Evolutionary conservation across 2,329 filamentous ascomycete species (phyloP).

Genomic region (Huntiella moniliformis): DNA sequence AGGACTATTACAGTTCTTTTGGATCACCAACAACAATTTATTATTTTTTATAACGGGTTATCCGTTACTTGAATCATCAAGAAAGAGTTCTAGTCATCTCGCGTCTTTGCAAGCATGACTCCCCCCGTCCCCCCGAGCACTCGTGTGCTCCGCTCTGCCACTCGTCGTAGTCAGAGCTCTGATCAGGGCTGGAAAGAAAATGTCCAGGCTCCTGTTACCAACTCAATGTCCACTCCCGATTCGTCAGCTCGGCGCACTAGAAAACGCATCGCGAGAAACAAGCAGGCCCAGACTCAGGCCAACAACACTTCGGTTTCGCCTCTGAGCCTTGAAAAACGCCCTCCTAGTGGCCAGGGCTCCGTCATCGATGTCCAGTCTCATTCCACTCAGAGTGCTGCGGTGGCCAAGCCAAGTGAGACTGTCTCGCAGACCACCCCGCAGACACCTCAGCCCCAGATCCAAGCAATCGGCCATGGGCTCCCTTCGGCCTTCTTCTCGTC

Average conservation of each 20-base stretch:
- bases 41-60: too few species aligned
- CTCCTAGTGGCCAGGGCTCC: neutral
- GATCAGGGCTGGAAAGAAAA: conserved; percentile 10
- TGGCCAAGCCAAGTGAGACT: neutral
- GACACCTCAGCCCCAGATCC: neutral
- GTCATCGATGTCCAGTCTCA: too few species aligned
- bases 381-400: neutral
- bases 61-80: too few species aligned
- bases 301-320: neutral
- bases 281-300: neutral
- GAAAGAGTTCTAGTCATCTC: too few species aligned
- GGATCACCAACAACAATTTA: too few species aligned
- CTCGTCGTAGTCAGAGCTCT: conserved; percentile 4
- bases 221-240: neutral
- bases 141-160: neutral
- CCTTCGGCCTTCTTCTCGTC: conserved; percentile 5
- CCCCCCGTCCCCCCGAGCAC: neutral
- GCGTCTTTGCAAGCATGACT: neutral
- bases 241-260: neutral
- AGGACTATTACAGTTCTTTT: too few species aligned
- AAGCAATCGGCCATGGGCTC: neutral
- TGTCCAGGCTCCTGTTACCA: neutral
- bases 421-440: neutral
- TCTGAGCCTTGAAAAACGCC: neutral
- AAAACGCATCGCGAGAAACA: neutral